Conservation (phyloP, 805 yeast species). For the Metschnikowia arizonensis region DNA sequence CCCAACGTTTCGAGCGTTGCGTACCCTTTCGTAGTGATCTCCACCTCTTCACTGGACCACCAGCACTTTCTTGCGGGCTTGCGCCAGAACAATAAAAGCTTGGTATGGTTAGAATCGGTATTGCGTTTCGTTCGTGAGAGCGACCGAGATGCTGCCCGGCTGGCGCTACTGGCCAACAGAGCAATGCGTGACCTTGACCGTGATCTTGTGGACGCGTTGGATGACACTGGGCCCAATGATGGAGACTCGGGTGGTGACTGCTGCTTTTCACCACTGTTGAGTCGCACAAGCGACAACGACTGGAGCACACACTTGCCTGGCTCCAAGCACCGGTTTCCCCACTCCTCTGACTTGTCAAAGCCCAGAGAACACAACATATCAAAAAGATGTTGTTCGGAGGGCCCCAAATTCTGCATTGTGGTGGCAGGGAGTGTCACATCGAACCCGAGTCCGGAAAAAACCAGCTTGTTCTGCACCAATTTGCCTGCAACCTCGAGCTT, state of each 20-base stretch:
- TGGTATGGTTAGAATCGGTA: slow-evolving; percentile 44
- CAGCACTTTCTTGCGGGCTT: slow-evolving; percentile 98
- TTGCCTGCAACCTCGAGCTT: slow-evolving; percentile 71
- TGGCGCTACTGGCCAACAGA: slow-evolving; percentile 51
- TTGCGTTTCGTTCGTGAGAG: slow-evolving; percentile 45
- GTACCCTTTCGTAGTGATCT: slow-evolving; percentile 34
- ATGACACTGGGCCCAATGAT: slow-evolving; percentile 38
- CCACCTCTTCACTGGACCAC: slow-evolving; percentile 76
- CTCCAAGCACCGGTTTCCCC: slow-evolving; percentile 92
- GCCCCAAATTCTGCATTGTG: slow-evolving; percentile 55
- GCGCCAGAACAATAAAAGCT: slow-evolving; percentile 87
- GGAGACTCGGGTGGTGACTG: slow-evolving; percentile 44
- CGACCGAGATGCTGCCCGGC: slow-evolving; percentile 56
- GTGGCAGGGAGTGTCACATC: slow-evolving; percentile 25
- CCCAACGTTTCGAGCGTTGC: slow-evolving; percentile 23
- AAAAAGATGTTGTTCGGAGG: slow-evolving; percentile 91
- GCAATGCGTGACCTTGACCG: slow-evolving; percentile 50
- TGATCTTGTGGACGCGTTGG: slow-evolving; percentile 34
- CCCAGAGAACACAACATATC: slow-evolving; percentile 96
- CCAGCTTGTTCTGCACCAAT: slow-evolving; percentile 50
- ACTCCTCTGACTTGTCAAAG: slow-evolving; percentile 55
- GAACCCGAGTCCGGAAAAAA: slow-evolving; percentile 80
- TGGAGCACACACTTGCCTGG: slow-evolving; percentile 83
- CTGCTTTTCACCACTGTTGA: slow-evolving; percentile 34
- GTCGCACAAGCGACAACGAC: slow-evolving; percentile 70